phyloP scores from a whole-genome alignment of 345 rosid species.

The Lenwebbia sp. region DNA sequence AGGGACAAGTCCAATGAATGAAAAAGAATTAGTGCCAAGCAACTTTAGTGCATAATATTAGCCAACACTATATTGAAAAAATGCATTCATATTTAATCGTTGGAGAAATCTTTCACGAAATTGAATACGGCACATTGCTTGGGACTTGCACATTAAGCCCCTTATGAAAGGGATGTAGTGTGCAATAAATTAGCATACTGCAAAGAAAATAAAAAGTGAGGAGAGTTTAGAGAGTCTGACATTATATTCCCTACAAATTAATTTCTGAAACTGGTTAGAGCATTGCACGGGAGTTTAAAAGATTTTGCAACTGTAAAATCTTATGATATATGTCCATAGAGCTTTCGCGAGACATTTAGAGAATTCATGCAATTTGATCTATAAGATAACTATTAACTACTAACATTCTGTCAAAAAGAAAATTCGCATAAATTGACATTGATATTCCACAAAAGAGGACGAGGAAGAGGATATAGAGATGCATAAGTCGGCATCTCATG shows the following conservation, averaged over 20 bases:
- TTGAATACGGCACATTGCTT: not conserved
- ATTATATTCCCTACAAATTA: not conserved
- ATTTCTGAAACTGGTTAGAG: not conserved
- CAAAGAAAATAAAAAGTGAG: not conserved
- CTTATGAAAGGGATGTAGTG: not conserved
- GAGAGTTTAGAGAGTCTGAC: not conserved
- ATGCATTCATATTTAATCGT: not conserved
- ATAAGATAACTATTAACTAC: not conserved
- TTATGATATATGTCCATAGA: not conserved
- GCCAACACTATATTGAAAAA: not conserved
- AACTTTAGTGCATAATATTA: not conserved
- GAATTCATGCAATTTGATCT: not conserved
- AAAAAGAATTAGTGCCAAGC: not conserved
- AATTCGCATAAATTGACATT: not conserved
- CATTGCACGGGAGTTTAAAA: not conserved
- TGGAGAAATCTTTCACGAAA: not conserved
- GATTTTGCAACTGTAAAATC: not conserved
- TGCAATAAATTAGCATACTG: not conserved
- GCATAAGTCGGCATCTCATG: not conserved
- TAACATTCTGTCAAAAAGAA: not conserved
- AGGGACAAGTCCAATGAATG: not conserved
- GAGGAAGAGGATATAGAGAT: not conserved
- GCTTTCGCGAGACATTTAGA: not conserved
- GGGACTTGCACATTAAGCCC: not conserved
- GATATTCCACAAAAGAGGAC: not conserved